Base-by-base conservation (phyloP, 2,329 filamentous ascomycete genomes). In the Phaeosphaeria sp. region DNA sequence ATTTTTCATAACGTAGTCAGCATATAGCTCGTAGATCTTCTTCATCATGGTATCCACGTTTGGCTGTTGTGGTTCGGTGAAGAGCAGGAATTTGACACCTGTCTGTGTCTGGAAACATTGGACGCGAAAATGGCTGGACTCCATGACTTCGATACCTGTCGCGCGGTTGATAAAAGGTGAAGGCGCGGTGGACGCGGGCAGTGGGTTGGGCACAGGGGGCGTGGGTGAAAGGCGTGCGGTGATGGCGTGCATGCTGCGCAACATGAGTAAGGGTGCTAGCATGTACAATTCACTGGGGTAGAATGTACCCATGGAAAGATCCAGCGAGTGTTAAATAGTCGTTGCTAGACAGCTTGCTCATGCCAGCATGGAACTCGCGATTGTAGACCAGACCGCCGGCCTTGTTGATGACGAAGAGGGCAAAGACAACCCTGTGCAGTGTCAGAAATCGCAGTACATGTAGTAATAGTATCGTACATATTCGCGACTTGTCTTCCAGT, bases 1-100 rank as follows among this genome's bases (percentile, higher is more conserved):
- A 77, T 99, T 99, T 84, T 98, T 99, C 92, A 97, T 98, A 67
- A 99, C 95, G 76, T 92, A 98, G 78, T 99, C 95, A 50, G 92
- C 87, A 81, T 98, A 99, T 51, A 98, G 81, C 77, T 98, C 95
- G 77, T 99, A 98, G 69, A 97, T 89, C 77, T 88, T 90, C 74
- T 88, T 86, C 67, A 97, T 89, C 45, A 94, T 90, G 13, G 87
- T 84, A 69, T 98, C 95, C 40, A 96, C 89, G 72, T 96, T 96
- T 49, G 89, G 87, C 81, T 96, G 93, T 64, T 92, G 87, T 17
- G 89, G 89, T 78, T 98, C 95, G 54, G 95, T 97, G 76, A 99
- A 97, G 53, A 99, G 84, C 40, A 99, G 80, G 76, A 99, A 99
- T 78, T 99, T 99, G 57, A 89, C 94, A 30, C 95, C 95, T 2